Evolutionary conservation across 805 yeast genomes (phyloP).

Genomic region (Komagataella phaffii): DNA sequence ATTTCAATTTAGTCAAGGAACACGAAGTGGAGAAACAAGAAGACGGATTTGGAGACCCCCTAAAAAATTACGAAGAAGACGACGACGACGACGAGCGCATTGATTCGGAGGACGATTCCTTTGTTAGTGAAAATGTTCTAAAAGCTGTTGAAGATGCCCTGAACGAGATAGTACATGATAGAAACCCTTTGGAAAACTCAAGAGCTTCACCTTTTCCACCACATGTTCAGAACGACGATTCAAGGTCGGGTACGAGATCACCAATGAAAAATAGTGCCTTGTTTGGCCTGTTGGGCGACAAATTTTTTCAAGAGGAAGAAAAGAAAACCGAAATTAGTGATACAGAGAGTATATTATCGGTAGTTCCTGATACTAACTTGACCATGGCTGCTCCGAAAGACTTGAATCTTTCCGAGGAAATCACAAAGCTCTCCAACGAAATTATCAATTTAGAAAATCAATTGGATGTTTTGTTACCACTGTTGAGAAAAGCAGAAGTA

Average conservation of each 20-base stretch:
- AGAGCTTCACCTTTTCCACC: neutral
- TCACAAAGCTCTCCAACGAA: slow-evolving; percentile 40
- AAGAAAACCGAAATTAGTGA: neutral
- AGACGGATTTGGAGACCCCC: slow-evolving; percentile 17
- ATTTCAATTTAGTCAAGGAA: slow-evolving; percentile 16
- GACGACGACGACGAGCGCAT: slow-evolving; percentile 18
- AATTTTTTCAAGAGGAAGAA: neutral
- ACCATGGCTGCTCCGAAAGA: slow-evolving; percentile 59
- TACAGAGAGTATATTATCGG: neutral
- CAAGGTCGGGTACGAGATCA: slow-evolving; percentile 1
- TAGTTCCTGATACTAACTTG: slow-evolving; percentile 15
- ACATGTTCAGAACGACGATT: neutral
- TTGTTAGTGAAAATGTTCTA: slow-evolving; percentile 30
- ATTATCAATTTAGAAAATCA: slow-evolving; percentile 51
- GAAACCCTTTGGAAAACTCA: neutral
- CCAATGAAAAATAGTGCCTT: slow-evolving; percentile 1
- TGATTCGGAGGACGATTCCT: slow-evolving; percentile 10
- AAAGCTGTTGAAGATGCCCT: slow-evolving; percentile 60
- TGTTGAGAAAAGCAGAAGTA: slow-evolving; percentile 70
- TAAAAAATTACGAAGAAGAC: slow-evolving; percentile 16
- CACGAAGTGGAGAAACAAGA: slow-evolving; percentile 4
- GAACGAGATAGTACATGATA: slow-evolving; percentile 35
- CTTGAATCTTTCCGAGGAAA: slow-evolving; percentile 51
- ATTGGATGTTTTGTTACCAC: slow-evolving; percentile 46
- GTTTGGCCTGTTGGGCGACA: neutral